These are phyloP conservation scores for Hypoxylon sp. DNA, from an alignment of 2,329 filamentous ascomycete genomes.

Conservation along the genomic window DNA sequence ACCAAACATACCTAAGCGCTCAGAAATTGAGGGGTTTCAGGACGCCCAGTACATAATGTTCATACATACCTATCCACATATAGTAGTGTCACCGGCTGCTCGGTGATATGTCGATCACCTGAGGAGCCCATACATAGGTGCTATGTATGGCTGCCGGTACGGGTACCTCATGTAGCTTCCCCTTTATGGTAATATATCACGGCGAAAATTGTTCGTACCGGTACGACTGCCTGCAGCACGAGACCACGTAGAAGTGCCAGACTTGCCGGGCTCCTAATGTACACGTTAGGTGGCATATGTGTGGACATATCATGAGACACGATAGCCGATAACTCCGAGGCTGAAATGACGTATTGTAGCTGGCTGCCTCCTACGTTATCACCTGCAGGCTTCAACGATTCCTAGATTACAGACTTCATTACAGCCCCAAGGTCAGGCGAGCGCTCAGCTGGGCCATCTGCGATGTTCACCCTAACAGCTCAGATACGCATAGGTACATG, in stretches of 20 bases:
- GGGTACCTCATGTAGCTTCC: slow-evolving; percentile 20
- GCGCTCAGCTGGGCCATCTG: background rate
- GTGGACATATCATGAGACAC: slow-evolving; percentile 27
- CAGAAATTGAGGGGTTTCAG: slow-evolving; percentile 17
- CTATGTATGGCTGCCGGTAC: slow-evolving; percentile 8
- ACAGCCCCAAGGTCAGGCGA: no score
- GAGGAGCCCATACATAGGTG: slow-evolving; percentile 13
- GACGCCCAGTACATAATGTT: background rate
- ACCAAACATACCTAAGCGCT: slow-evolving; percentile 5
- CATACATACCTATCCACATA: no score
- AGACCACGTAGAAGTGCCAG: slow-evolving; percentile 25
- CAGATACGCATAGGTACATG: background rate
- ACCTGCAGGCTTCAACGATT: slow-evolving; percentile 19
- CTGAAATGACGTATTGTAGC: slow-evolving; percentile 36
- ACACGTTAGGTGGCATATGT: slow-evolving; percentile 27
- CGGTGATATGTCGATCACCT: slow-evolving; percentile 40
- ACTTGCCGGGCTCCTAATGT: slow-evolving; percentile 18
- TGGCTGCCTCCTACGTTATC: slow-evolving; percentile 6
- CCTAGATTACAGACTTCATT: background rate
- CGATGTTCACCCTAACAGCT: background rate
- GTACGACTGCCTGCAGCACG: slow-evolving; percentile 29
- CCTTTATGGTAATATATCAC: slow-evolving; percentile 28
- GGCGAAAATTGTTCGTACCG: slow-evolving; percentile 11
- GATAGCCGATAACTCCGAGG: slow-evolving; percentile 34
- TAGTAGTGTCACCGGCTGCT: slow-evolving; percentile 12